These are phyloP conservation scores for Barnettozyma wickerhamii DNA, from an alignment of 805 yeast genomes.

Conservation along the genomic window DNA sequence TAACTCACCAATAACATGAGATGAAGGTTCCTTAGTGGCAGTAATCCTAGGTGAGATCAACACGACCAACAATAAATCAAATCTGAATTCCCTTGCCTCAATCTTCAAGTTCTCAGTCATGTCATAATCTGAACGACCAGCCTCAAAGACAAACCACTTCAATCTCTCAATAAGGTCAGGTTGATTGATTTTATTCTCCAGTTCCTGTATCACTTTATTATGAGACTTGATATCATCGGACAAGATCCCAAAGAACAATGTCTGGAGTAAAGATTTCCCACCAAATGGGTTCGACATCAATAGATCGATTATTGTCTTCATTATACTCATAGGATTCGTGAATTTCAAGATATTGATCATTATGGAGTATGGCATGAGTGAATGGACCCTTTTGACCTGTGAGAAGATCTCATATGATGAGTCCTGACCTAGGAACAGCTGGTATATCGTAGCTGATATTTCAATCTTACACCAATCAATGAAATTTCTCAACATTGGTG, in stretches of 20 bases:
- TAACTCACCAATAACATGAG: constrained; percentile 14
- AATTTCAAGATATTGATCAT: constrained; percentile 72
- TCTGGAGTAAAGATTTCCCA: constrained; percentile 63
- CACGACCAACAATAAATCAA: constrained; percentile 20
- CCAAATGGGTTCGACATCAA: constrained; percentile 79
- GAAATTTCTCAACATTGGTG: constrained; percentile 64
- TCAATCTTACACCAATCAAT: constrained; percentile 82
- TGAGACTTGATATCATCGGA: constrained; percentile 71
- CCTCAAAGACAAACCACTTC: constrained; percentile 29
- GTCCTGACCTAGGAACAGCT: constrained; percentile 76
- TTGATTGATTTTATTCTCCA: constrained; percentile 36
- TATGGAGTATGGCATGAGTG: constrained; percentile 73
- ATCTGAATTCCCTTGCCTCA: constrained; percentile 18
- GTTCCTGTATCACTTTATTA: constrained; percentile 44
- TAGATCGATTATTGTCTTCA: constrained; percentile 74
- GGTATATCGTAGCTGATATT: constrained; percentile 79
- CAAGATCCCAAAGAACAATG: constrained; percentile 64
- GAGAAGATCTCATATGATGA: constrained; percentile 70
- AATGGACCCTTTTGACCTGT: constrained; percentile 68
- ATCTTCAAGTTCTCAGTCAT: constrained; percentile 25
- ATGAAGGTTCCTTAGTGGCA: constrained; percentile 10
- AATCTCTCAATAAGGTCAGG: constrained; percentile 26
- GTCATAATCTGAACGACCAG: constrained; percentile 25
- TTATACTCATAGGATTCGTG: constrained; percentile 84
- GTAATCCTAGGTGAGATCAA: constrained; percentile 22